phyloP scores from a whole-genome alignment of 495 filamentous ascomycete species.

The Penicillium pancosmium region DNA sequence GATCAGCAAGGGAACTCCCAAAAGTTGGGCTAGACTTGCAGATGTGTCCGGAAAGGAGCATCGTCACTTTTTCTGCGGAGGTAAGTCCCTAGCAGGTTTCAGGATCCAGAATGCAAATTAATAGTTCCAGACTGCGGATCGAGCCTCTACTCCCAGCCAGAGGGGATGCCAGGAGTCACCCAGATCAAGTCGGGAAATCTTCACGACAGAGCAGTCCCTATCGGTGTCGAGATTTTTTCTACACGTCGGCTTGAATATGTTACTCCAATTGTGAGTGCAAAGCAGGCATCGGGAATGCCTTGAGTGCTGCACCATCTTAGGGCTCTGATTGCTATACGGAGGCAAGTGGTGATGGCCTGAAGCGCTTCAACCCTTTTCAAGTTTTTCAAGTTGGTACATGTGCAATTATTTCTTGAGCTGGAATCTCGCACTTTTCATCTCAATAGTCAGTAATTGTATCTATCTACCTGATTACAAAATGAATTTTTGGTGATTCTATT shows the following conservation, averaged over 20 bases:
- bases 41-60: background rate
- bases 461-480: no score
- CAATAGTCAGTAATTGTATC: no score
- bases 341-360: no score
- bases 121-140: conserved; percentile 1
- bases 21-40: background rate
- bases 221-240: conserved; percentile 3
- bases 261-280: background rate
- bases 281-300: conserved; percentile 5
- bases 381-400: no score
- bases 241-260: conserved; percentile 1
- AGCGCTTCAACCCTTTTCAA: no score
- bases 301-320: background rate
- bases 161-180: conserved; percentile 2
- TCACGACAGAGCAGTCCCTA: background rate
- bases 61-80: background rate
- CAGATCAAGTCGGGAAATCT: conserved; percentile 9
- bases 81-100: no score
- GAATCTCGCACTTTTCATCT: no score
- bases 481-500: no score
- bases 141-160: conserved; percentile 5
- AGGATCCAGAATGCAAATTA: no score
- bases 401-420: no score
- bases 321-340: no score
- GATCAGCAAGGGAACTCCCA: background rate